phyloP scores from a whole-genome alignment of 106 monocot genomes.

The Acorus gramineus region DNA sequence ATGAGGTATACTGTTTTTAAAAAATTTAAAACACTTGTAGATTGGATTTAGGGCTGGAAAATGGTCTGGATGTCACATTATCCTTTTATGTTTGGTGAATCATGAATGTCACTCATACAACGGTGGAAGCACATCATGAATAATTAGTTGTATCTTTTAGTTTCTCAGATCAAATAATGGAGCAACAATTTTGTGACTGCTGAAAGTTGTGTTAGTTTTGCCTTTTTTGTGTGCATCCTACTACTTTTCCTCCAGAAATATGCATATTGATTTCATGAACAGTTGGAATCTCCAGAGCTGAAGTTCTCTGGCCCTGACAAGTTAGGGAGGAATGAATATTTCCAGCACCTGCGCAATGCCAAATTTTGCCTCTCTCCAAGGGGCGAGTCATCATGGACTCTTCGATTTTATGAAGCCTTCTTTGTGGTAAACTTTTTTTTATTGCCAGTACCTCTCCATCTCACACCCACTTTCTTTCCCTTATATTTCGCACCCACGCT shows the following conservation, averaged over 20 bases:
- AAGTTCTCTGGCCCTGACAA: conserved; percentile 77
- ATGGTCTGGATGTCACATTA: too few relatives aligned
- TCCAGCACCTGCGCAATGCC: conserved; percentile 85
- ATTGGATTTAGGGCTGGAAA: too few relatives aligned
- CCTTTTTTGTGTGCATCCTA: neutral
- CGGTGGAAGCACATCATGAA: too few relatives aligned
- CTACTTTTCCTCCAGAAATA: conserved; percentile 5
- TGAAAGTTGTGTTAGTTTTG: too few relatives aligned
- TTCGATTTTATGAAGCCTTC: conserved; percentile 93
- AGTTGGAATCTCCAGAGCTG: conserved; percentile 97
- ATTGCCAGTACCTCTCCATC: conserved; percentile 17
- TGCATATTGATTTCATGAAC: conserved; percentile 46
- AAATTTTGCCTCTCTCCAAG: conserved; percentile 96
- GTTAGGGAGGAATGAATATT: conserved; percentile 81
- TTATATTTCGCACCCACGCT: neutral
- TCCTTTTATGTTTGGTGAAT: too few relatives aligned
- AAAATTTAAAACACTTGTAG: too few relatives aligned
- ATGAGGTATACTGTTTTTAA: too few relatives aligned
- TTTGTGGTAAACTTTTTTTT: conserved; percentile 53
- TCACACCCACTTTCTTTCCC: conserved; percentile 15
- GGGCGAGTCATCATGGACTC: conserved; percentile 99
- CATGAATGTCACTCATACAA: too few relatives aligned
- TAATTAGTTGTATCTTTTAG: too few relatives aligned
- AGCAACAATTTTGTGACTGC: too few relatives aligned
- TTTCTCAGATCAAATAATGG: too few relatives aligned